These are phyloP conservation scores for Thymus quinquecostatus DNA, from an alignment of 257 asterid genomes.

Conservation along the genomic window DNA sequence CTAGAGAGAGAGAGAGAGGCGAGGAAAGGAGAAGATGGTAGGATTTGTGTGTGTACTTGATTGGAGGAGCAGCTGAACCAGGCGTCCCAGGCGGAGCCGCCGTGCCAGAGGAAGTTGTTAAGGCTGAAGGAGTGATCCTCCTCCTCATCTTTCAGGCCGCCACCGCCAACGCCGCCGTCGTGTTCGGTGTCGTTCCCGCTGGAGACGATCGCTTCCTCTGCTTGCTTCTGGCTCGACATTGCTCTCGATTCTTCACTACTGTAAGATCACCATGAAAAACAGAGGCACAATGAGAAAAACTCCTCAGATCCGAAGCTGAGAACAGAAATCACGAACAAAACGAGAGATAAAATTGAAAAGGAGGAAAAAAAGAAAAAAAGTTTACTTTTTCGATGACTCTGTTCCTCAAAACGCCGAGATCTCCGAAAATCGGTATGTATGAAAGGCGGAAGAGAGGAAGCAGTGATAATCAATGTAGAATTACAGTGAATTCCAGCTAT, in stretches of 20 bases:
- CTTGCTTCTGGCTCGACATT: slow-evolving; percentile 71
- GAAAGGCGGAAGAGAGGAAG: background rate
- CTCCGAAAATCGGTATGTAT: background rate
- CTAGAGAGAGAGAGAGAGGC: slow-evolving; percentile 17
- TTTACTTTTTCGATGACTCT: slow-evolving; percentile 32
- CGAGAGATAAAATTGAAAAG: too few species aligned
- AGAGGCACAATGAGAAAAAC: slow-evolving; percentile 33
- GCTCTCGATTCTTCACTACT: slow-evolving; percentile 21
- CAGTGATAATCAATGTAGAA: slow-evolving; percentile 30
- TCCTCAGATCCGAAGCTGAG: slow-evolving; percentile 43
- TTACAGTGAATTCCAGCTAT: background rate
- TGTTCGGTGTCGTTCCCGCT: slow-evolving; percentile 42
- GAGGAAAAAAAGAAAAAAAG: background rate
- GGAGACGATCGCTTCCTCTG: slow-evolving; percentile 74
- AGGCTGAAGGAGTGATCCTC: slow-evolving; percentile 41
- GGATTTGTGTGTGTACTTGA: slow-evolving; percentile 40
- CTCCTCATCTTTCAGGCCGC: slow-evolving; percentile 42
- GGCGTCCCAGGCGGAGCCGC: slow-evolving; percentile 89
- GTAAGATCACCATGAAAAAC: background rate
- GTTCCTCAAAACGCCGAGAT: slow-evolving; percentile 31
- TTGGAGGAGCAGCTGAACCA: slow-evolving; percentile 96
- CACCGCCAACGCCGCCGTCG: slow-evolving; percentile 45
- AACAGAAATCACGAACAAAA: background rate
- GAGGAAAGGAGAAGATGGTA: too few species aligned
- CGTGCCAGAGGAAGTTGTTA: slow-evolving; percentile 76